Evolutionary conservation across 768 basidiomycete species (phyloP), one percentile per base, ranked within the genome.

Genomic region (Gloeophyllum trabeum): DNA sequence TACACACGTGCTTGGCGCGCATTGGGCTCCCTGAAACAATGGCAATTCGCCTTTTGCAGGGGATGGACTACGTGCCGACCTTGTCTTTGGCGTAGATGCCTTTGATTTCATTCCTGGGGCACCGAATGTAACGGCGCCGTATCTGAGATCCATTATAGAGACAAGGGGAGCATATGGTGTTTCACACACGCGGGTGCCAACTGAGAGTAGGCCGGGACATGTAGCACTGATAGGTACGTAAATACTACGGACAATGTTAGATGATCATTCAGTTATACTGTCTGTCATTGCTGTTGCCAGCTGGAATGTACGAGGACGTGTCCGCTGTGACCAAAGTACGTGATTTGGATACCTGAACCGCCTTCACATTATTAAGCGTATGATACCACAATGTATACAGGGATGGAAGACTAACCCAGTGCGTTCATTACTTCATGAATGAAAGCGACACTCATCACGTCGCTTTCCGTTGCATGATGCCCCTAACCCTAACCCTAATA

Each of bases 281-380:
- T n/a, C n/a, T n/a, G 28, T 10, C 28, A 16, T 32, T 32, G 10
- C 28, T 32, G 28, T 4, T 34, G 5, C n/a, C 41, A 80, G 76
- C 76, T 24, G 88, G 88, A 2, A 90, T 91, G 86, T 89, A 90
- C 53, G 88, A 91, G 58, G 86, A 91, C 48, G 87, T 87, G 3
- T 85, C 82, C 0, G 87, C 88, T 13, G 87, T 89, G 23, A 88
- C 83, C 18, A 86, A 87, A 70, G 87, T 73, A n/a, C n/a, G n/a
- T n/a, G n/a, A n/a, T n/a, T n/a, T n/a, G n/a, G n/a, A n/a, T n/a
- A n/a, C n/a, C n/a, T n/a, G n/a, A n/a, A n/a, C n/a, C n/a, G n/a
- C n/a, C n/a, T n/a, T n/a, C n/a, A n/a, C 1, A 21, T 41, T 34
- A 6, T 5, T 43, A n/a, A n/a, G n/a, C n/a, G n/a, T n/a, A n/a